Evolutionary conservation across 2,329 filamentous ascomycete genomes (phyloP), one percentile per base, ranked within the genome.

Genomic region (Paraconiothyrium brasiliense): DNA sequence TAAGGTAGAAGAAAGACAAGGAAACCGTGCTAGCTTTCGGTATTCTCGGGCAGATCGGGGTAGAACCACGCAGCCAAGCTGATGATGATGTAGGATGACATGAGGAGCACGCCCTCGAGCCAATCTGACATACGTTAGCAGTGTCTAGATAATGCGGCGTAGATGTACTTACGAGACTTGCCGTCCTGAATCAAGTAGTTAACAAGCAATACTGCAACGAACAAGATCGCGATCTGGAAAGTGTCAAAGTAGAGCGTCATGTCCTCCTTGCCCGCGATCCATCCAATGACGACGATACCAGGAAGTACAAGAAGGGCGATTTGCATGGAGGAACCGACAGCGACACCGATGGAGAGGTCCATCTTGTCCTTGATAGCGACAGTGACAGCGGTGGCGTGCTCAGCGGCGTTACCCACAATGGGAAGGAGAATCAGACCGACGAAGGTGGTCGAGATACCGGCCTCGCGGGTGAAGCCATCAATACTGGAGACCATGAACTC

Each of bases 161-260:
- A 16, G 16, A 14, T 30, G 27, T 30, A 74, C 73, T 73, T 76
- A 79, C 73, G 74, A 62, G 83, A 85, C 67, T 87, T 87, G 56
- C 86, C 85, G 66, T 88, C 86, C 63, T 84, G 83, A 50, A 89
- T 89, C 20, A 89, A 80, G 68, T 89, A 89, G 72, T 89, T 89
- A 48, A 89, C 85, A 65, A 87, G 67, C 54, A 84, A 74, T n/a
- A 84, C 79, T 37, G 76, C 78, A 27, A 89, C 84, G 62, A 90
- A 89, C 1, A 89, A 76, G 1, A 86, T 79, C 2, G 84, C 90
- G 14, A 97, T 89, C 80, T 97, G 92, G 83, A 97, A 97, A 0
- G 89, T 89, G 73, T 96, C 92, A 75, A 97, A 95, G 76, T 90
- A 90, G 5, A 97, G 85, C 22, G 89, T 92, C 92, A 91, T 89